Evolutionary conservation across 106 monocot species (phyloP), one percentile per base, ranked within the genome.

Genomic region (Hemerocallis citrina): DNA sequence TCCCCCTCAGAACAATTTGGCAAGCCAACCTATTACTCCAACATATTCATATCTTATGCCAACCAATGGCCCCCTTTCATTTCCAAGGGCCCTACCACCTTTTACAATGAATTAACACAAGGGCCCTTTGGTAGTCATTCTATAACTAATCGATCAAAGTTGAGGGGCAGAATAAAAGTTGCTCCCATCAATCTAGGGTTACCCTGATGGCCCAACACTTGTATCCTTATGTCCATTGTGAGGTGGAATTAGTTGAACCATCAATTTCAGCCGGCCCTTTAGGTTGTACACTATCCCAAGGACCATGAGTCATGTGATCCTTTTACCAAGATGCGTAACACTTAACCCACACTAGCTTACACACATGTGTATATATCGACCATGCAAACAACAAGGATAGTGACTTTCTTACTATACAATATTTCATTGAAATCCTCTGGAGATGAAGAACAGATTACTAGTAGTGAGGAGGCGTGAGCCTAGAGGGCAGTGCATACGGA

Each of bases 201-300:
- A 56, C 54, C 31, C 57, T 35, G 35, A 17, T 57, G 32, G 32
- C 57, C 35, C 57, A 57, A 57, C 34, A 57, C 33, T 57, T 57
- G 34, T 34, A 34, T 57, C 22, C 25, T 50, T 50, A 21, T 6
- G 37, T 6, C 48, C 48, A 4, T 48, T 10, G 24, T 59, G 59
- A 59, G 59, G 37, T 59, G 59, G 36, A 39, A 59, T 59, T 59
- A 24, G 38, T 59, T 59, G 59, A 39, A 59, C 59, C 59, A 59
- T 59, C 59, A 59, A 59, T 39, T 38, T 39, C 35, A 24, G 59
- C 38, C 6, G 38, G 38, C 7, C 59, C 38, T 59, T 36, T 38
- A 59, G 59, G 59, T 59, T 12, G 11, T 39, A 39, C 38, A 12
- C 20, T 59, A 11, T 31, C 30, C 16, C 29, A 30, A 30, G 52